Conservation (phyloP, 1,139 yeast species). For the Zygoascus sp. region DNA sequence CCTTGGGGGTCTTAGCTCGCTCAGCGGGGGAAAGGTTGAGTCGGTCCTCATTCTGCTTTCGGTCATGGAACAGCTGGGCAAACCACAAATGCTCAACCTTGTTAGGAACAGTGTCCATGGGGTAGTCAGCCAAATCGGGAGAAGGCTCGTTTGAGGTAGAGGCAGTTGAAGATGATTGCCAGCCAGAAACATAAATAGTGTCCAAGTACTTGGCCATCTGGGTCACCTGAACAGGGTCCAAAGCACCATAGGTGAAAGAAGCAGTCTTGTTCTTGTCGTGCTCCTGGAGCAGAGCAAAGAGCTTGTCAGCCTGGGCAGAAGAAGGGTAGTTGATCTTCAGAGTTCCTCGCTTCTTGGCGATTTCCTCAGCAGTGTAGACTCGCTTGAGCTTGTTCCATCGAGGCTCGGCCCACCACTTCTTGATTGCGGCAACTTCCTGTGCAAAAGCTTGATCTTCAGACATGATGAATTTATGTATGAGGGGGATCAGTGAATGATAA, state of each 20-base stretch:
- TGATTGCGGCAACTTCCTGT: slow-evolving; percentile 65
- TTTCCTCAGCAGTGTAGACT: slow-evolving; percentile 82
- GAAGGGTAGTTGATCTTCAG: slow-evolving; percentile 68
- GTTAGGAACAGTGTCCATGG: slow-evolving; percentile 97
- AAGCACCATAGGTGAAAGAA: slow-evolving; percentile 91
- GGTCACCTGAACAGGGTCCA: slow-evolving; percentile 92
- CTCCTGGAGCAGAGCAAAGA: slow-evolving; percentile 61
- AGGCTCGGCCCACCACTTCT: slow-evolving; percentile 88
- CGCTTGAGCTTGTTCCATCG: slow-evolving; percentile 89
- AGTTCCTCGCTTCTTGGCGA: slow-evolving; percentile 84
- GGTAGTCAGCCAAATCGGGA: slow-evolving; percentile 97
- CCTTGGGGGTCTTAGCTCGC: slow-evolving; percentile 55
- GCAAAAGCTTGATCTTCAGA: slow-evolving; percentile 62
- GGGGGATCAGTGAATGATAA: not conserved
- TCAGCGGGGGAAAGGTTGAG: slow-evolving; percentile 53
- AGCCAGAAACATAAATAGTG: slow-evolving; percentile 89
- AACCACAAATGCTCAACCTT: slow-evolving; percentile 96
- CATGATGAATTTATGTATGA: not conserved
- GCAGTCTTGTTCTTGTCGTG: slow-evolving; percentile 72
- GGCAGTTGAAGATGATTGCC: slow-evolving; percentile 98
- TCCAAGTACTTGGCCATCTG: slow-evolving; percentile 96
- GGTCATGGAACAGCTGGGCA: slow-evolving; percentile 95
- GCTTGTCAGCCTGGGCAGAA: slow-evolving; percentile 76
- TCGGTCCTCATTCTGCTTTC: slow-evolving; percentile 90
- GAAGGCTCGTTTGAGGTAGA: slow-evolving; percentile 96